phyloP scores from a whole-genome alignment of 805 yeast genomes.

The Millerozyma acaciae region DNA sequence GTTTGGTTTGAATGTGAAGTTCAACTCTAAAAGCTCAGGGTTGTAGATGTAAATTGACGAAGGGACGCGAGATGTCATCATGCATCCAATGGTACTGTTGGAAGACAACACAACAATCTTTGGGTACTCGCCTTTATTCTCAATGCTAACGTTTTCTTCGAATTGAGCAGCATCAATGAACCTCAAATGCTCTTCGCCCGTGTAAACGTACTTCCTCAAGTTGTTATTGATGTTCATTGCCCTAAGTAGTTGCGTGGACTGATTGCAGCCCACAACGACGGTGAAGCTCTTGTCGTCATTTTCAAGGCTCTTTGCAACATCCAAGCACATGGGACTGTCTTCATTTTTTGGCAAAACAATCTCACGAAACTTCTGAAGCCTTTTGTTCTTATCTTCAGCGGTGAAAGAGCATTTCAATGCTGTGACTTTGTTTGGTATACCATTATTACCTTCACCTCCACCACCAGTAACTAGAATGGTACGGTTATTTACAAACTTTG shows the following conservation, averaged over 20 bases:
- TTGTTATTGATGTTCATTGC: slow-evolving; percentile 64
- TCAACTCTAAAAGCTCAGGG: slow-evolving; percentile 49
- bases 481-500: slow-evolving; percentile 59
- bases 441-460: slow-evolving; percentile 92
- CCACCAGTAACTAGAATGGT: slow-evolving; percentile 82
- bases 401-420: slow-evolving; percentile 57
- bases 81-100: slow-evolving; percentile 61
- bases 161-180: slow-evolving; percentile 59
- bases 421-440: slow-evolving; percentile 79
- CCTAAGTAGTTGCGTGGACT: slow-evolving; percentile 51
- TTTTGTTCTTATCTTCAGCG: slow-evolving; percentile 35
- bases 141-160: slow-evolving; percentile 38
- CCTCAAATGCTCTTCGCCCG: slow-evolving; percentile 54
- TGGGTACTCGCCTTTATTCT: slow-evolving; percentile 50
- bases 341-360: slow-evolving; percentile 57
- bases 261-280: slow-evolving; percentile 75
- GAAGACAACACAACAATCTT: slow-evolving; percentile 56
- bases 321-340: slow-evolving; percentile 87
- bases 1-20: slow-evolving; percentile 49
- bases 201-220: slow-evolving; percentile 61
- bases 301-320: slow-evolving; percentile 33
- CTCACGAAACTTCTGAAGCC: slow-evolving; percentile 60
- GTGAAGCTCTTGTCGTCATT: slow-evolving; percentile 32
- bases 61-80: slow-evolving; percentile 66
- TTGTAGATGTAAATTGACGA: slow-evolving; percentile 61